These are phyloP conservation scores for Dactylonectria macrodidyma DNA, from an alignment of 2,329 filamentous ascomycete genomes.

Conservation along the genomic window DNA sequence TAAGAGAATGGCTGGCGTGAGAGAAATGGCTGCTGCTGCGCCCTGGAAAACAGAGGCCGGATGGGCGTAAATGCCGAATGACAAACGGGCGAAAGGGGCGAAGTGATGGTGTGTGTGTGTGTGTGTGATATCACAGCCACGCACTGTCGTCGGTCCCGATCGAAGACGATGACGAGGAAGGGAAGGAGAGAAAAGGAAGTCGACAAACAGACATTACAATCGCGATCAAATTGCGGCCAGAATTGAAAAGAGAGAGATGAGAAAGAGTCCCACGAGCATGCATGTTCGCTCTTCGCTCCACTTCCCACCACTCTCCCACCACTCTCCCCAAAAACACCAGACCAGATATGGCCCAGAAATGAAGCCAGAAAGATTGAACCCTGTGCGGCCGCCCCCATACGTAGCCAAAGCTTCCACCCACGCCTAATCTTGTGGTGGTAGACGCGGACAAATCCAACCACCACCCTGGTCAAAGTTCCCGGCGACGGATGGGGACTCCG, in stretches of 20 bases:
- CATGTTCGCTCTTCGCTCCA: conserved; percentile 11
- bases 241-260: conserved; percentile 2
- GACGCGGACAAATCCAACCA: not conserved
- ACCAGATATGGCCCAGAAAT: conserved; percentile 13
- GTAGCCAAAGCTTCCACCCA: too few relatives aligned
- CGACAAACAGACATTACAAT: conserved; percentile 8
- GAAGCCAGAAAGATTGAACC: conserved; percentile 3
- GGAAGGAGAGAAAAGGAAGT: not conserved
- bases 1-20: too few relatives aligned
- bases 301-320: conserved; percentile 26
- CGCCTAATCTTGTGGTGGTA: not conserved
- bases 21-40: conserved; percentile 4
- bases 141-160: conserved; percentile 18
- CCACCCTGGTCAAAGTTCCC: conserved; percentile 8
- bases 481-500: conserved; percentile 1
- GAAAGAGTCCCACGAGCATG: not conserved
- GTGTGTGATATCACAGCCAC: conserved; percentile 2
- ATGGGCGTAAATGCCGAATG: conserved; percentile 12
- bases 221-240: not conserved
- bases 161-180: conserved; percentile 15
- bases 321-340: conserved; percentile 27
- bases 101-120: conserved; percentile 10
- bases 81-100: conserved; percentile 4
- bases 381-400: too few relatives aligned
- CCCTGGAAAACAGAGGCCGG: conserved; percentile 7